These are phyloP conservation scores for Alternaria triticimaculans DNA, from an alignment of 2,329 filamentous ascomycete genomes.

Conservation along the genomic window DNA sequence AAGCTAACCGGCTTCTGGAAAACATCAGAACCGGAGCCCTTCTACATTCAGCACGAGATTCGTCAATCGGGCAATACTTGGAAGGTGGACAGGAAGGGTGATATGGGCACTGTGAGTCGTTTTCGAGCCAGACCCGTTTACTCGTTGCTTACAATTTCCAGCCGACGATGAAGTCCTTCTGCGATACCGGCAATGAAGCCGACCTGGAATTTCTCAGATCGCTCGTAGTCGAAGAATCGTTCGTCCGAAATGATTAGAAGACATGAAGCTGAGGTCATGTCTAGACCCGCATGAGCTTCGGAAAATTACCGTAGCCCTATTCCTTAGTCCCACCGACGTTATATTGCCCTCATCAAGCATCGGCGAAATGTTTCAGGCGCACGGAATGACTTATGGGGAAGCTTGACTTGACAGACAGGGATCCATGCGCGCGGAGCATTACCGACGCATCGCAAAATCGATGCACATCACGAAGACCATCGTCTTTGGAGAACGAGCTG, in stretches of 20 bases:
- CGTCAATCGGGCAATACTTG: slow-evolving; percentile 15
- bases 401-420: background rate
- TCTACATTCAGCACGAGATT: slow-evolving; percentile 35
- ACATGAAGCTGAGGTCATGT: background rate
- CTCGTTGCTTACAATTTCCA: background rate
- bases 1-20: slow-evolving; percentile 22
- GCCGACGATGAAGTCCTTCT: slow-evolving; percentile 7
- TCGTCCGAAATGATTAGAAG: slow-evolving; percentile 17
- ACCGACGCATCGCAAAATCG: background rate
- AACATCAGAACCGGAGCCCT: slow-evolving; percentile 9
- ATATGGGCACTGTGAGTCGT: slow-evolving; percentile 24
- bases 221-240: slow-evolving; percentile 16
- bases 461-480: background rate
- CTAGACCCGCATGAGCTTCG: slow-evolving; percentile 3
- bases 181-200: slow-evolving; percentile 3
- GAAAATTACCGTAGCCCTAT: slow-evolving; percentile 14
- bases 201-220: slow-evolving; percentile 15
- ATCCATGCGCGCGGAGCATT: slow-evolving; percentile 10
- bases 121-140: background rate
- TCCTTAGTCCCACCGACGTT: slow-evolving; percentile 9
- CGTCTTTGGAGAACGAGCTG: background rate
- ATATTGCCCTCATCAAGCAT: slow-evolving; percentile 30
- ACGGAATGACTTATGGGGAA: slow-evolving; percentile 17
- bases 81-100: slow-evolving; percentile 23
- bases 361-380: slow-evolving; percentile 24